Conservation (phyloP, 208 protist species). For the Acanthamoeba quina region DNA sequence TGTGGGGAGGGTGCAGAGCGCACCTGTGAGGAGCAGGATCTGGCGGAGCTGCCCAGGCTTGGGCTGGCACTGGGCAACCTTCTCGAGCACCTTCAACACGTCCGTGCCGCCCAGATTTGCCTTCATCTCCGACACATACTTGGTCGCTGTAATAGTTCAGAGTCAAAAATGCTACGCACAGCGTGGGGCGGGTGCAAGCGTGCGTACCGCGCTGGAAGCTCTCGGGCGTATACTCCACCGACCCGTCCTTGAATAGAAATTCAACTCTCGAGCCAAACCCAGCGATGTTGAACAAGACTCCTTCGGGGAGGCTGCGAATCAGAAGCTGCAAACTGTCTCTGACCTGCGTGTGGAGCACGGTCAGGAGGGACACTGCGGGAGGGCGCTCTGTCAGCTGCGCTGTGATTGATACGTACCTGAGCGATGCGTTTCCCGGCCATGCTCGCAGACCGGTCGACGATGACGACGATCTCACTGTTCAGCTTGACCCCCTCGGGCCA, state of each 20-base stretch:
- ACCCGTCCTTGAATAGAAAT: conserved; percentile 55
- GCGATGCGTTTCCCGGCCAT: conserved; percentile 74
- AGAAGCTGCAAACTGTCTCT: conserved; percentile 72
- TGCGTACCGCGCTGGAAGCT: conserved; percentile 25
- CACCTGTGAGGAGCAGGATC: conserved; percentile 64
- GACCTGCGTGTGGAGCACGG: neutral
- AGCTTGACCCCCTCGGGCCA: neutral
- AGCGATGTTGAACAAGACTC: conserved; percentile 72
- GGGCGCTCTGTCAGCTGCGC: neutral
- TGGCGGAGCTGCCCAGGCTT: conserved; percentile 52
- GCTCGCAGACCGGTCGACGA: conserved; percentile 73
- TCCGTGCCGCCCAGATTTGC: conserved; percentile 69
- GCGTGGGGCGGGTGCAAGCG: neutral
- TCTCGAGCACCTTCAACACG: conserved; percentile 57
- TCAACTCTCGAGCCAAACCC: conserved; percentile 56
- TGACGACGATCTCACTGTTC: conserved; percentile 71
- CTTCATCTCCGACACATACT: conserved; percentile 6
- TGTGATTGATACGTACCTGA: conserved; percentile 5
- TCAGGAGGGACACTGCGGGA: too few species aligned
- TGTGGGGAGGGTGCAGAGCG: neutral
- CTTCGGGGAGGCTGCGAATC: conserved; percentile 48
- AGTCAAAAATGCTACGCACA: neutral
- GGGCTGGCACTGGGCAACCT: conserved; percentile 12
- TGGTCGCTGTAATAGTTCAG: neutral
- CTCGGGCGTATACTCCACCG: neutral